Base-by-base conservation (phyloP, 2,329 filamentous ascomycete species). In the Pseudocercospora macadamiae region DNA sequence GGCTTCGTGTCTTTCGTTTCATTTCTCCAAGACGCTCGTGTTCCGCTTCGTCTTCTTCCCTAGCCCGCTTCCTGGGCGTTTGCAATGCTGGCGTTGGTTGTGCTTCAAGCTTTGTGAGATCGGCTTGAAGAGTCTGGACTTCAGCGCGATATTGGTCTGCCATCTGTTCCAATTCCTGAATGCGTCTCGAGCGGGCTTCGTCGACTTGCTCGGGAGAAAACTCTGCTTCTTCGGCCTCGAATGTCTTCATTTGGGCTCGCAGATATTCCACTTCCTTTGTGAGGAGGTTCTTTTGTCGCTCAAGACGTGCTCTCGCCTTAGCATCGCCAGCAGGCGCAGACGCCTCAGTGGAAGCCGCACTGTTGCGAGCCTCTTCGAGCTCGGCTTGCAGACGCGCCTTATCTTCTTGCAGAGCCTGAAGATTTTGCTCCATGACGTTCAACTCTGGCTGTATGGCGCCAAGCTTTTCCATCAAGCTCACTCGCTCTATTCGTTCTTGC, bases 261-360 rank as follows among this genome's bases (percentile, higher is more conserved):
- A 99, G 83, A 72, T 96, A 96, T 66, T 97, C 93, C 0, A 95
- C 91, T 73, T 99, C 96, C 71, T 97, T 97, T 21, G 91, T 82
- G 0, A 93, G 91, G 6, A 99, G 82, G 0, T 83, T 85, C 58
- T 91, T 89, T 72, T 97, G 93, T 59, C 95, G 84, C 68, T 99
- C 93, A 0, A 97, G 78, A 28, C 95, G 85, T 54, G 89, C 79
- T 42, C 86, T 87, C 1, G 84, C 83, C 75, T 92, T 84, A 62
- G 72, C 89, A 68, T 91, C 89, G 14, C 80, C 79, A 18, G 77
- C 81, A 21, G 68, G 64, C 10, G 66, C 66, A 3, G 77, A 77
- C 1, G 78, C 75, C 4, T 53, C 57, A 12, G 42, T 58, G 4
- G 53, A 55, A 7, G 53, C 36, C 9, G 58, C 54, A 23, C 58